Percentiles rank a stretch among this genome's conserved stretches.
phyloP scores from a whole-genome alignment of 2,329 filamentous ascomycete species.

The Daldinia sp. region DNA sequence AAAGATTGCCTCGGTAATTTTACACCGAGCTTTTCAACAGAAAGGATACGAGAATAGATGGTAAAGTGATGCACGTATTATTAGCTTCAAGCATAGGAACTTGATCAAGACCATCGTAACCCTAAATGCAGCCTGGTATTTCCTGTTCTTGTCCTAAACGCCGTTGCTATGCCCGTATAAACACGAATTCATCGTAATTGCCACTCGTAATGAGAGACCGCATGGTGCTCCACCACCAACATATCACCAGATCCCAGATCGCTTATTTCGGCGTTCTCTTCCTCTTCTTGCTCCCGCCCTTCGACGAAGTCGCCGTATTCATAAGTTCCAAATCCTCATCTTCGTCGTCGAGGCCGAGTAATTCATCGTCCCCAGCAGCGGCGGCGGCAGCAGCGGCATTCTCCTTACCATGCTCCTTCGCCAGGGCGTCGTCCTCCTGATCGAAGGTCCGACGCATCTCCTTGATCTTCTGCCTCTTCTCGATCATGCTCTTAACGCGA shows the following conservation, averaged over 20 bases:
- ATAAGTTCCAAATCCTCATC: conserved; percentile 50
- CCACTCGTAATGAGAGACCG: not conserved
- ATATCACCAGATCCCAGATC: not conserved
- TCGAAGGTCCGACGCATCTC: conserved; percentile 81
- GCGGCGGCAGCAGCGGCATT: conserved; percentile 20
- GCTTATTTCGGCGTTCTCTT: conserved; percentile 43
- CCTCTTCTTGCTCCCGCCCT: conserved; percentile 46
- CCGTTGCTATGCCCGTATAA: conserved; percentile 47
- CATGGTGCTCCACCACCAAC: not conserved
- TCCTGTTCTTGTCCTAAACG: conserved; percentile 39
- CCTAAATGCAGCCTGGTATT: conserved; percentile 46
- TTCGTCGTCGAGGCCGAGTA: conserved; percentile 54
- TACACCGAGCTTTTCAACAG: not conserved
- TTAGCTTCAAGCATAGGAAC: conserved; percentile 7
- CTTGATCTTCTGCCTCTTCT: conserved; percentile 89
- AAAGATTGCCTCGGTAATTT: not conserved
- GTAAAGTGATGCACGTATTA: conserved; percentile 6
- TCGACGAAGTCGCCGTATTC: conserved; percentile 41
- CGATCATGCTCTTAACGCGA: conserved; percentile 87
- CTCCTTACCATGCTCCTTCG: conserved; percentile 43
- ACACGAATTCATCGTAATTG: conserved; percentile 37
- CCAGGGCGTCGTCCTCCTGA: conserved; percentile 71
- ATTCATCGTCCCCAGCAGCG: conserved; percentile 50
- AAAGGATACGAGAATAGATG: not conserved
- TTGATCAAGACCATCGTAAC: conserved; percentile 22